A percentile compares a stretch with the other conserved stretches of the same genome.
phyloP scores from a whole-genome alignment of 306 rosid species.

The Psophocarpus tetragonolobus region DNA sequence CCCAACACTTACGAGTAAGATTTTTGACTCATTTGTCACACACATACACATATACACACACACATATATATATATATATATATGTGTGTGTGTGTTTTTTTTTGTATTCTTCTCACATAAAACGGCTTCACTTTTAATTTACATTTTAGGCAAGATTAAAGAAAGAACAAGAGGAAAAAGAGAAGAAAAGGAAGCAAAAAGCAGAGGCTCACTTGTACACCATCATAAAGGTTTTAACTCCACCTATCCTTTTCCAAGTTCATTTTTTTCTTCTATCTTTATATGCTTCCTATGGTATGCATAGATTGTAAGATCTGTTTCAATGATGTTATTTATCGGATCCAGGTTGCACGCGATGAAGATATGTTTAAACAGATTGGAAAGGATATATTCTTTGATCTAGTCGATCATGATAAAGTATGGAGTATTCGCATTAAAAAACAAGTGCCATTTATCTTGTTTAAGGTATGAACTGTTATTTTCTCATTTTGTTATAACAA shows the following conservation, averaged over 20 bases:
- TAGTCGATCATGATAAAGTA: slow-evolving; percentile 9
- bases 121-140: not conserved
- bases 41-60: too few species aligned
- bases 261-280: not conserved
- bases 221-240: not conserved
- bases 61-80: too few species aligned
- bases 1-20: not conserved
- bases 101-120: not conserved
- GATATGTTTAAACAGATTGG: slow-evolving; percentile 4
- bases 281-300: not conserved
- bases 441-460: not conserved
- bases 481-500: not conserved
- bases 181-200: not conserved
- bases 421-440: not conserved
- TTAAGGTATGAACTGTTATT: not conserved
- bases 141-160: not conserved
- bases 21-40: not conserved
- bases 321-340: not conserved
- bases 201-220: not conserved
- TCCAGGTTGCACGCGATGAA: not conserved
- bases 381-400: not conserved
- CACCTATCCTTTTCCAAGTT: not conserved
- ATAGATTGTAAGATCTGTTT: not conserved
- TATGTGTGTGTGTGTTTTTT: too few species aligned
- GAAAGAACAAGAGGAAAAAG: not conserved